Conservation (phyloP, 495 filamentous ascomycete species). For the Penicillium goetzii region DNA sequence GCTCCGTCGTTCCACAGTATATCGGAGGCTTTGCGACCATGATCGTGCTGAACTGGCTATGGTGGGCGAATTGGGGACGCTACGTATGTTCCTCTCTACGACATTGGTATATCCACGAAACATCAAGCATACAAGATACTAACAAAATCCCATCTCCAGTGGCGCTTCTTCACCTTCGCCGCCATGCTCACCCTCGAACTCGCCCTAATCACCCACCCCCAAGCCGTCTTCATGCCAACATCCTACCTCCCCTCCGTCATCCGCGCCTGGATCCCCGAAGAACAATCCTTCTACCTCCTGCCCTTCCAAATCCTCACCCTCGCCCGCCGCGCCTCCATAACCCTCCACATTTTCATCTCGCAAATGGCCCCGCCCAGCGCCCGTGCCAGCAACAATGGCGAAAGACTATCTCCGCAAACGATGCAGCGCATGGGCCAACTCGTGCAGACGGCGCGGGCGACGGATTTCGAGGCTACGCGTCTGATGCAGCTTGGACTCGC, state of each 20-base stretch:
- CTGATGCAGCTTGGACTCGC: slow-evolving; percentile 76
- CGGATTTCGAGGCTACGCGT: slow-evolving; percentile 69
- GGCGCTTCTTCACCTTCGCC: slow-evolving; percentile 82
- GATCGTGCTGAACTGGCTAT: slow-evolving; percentile 70
- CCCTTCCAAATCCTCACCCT: slow-evolving; percentile 84
- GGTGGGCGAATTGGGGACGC: slow-evolving; percentile 81
- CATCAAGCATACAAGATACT: background rate
- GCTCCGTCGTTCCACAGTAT: slow-evolving; percentile 65
- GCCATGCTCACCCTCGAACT: slow-evolving; percentile 73
- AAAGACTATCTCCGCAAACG: slow-evolving; percentile 37
- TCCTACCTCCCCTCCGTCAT: slow-evolving; percentile 44
- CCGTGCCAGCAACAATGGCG: slow-evolving; percentile 14
- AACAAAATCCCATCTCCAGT: slow-evolving; percentile 46
- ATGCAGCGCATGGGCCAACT: slow-evolving; percentile 49
- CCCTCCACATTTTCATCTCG: slow-evolving; percentile 88
- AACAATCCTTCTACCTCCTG: slow-evolving; percentile 61
- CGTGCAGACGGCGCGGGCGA: slow-evolving; percentile 49
- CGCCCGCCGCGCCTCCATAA: slow-evolving; percentile 75
- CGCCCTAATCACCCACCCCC: slow-evolving; percentile 66
- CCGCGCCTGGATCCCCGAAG: slow-evolving; percentile 59
- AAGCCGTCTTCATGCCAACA: slow-evolving; percentile 47
- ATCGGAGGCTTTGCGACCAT: slow-evolving; percentile 61
- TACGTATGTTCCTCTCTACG: slow-evolving; percentile 46
- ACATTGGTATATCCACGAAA: background rate
- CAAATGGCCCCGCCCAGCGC: slow-evolving; percentile 59